Conservation (phyloP, 1,284 basidiomycete species). For the Exobasidium cylindrosporum region DNA sequence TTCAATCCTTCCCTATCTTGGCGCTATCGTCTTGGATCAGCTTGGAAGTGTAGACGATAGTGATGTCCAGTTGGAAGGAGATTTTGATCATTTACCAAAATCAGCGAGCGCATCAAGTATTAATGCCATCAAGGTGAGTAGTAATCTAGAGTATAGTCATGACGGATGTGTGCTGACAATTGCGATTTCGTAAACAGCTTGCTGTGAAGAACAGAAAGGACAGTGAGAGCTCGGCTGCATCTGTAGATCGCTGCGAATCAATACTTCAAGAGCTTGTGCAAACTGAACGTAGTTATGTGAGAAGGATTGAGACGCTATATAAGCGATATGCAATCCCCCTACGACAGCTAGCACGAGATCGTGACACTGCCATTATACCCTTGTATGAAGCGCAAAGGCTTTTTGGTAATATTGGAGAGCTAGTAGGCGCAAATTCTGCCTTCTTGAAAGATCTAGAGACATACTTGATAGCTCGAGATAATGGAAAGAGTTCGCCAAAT, state of each 20-base stretch:
- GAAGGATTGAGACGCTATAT: conserved; percentile 43
- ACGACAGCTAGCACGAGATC: conserved; percentile 75
- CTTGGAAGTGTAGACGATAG: conserved; percentile 15
- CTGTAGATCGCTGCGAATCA: conserved; percentile 23
- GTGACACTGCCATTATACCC: conserved; percentile 80
- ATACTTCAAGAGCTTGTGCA: conserved; percentile 47
- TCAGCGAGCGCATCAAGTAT: conserved; percentile 43
- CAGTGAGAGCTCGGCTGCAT: conserved; percentile 10
- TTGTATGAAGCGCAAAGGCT: conserved; percentile 85
- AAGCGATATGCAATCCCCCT: conserved; percentile 77
- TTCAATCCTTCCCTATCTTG: conserved; percentile 34
- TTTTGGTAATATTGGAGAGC: conserved; percentile 87
- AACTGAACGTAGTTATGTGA: conserved; percentile 52
- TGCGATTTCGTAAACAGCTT: too few relatives aligned
- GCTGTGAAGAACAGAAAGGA: not conserved
- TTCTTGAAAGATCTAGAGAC: conserved; percentile 80
- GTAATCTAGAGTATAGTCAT: too few relatives aligned
- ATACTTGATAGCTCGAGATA: conserved; percentile 14
- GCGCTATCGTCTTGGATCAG: conserved; percentile 35
- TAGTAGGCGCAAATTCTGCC: conserved; percentile 80
- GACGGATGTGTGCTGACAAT: too few relatives aligned
- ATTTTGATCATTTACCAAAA: conserved; percentile 19
- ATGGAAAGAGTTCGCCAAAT: conserved; percentile 44
- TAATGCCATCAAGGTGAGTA: conserved; percentile 23
- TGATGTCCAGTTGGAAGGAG: not conserved